These are phyloP conservation scores for Globisporangium orthogonon DNA, from an alignment of 352 stramenopile genomes.

Conservation along the genomic window DNA sequence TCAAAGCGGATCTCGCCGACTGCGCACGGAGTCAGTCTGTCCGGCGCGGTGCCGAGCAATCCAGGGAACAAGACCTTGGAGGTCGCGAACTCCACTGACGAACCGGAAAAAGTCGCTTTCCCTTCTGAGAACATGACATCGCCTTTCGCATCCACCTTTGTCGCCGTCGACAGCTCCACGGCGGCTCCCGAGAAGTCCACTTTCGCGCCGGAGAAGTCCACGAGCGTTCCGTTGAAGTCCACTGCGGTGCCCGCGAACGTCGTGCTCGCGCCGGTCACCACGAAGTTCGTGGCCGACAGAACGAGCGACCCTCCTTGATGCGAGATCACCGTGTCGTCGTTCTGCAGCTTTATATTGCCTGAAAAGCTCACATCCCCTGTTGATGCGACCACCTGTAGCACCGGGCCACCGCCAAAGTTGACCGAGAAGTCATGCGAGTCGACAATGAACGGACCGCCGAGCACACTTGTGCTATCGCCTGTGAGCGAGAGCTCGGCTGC, in stretches of 20 bases:
- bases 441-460: constrained; percentile 21
- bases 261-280: constrained; percentile 8
- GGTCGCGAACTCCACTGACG: constrained; percentile 8
- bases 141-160: constrained; percentile 8
- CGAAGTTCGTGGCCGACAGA: constrained; percentile 17
- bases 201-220: neutral
- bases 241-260: constrained; percentile 6
- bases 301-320: constrained; percentile 28
- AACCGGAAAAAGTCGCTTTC: constrained; percentile 3
- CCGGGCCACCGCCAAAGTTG: constrained; percentile 1
- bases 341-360: constrained; percentile 20
- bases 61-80: constrained; percentile 11
- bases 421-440: constrained; percentile 23
- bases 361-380: constrained; percentile 21
- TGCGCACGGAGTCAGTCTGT: constrained; percentile 3
- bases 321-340: constrained; percentile 15
- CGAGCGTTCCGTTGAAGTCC: constrained; percentile 1
- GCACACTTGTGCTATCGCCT: constrained; percentile 15
- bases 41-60: constrained; percentile 1
- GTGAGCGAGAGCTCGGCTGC: constrained; percentile 27
- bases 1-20: constrained; percentile 13
- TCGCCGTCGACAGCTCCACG: constrained; percentile 9
- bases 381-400: constrained; percentile 15
- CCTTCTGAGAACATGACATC: constrained; percentile 2
- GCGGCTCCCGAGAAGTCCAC: constrained; percentile 10